A percentile compares a stretch with the other conserved stretches of the same genome.
Conservation (phyloP, 2,329 filamentous ascomycete genomes). For the Xylariaceae sp. region DNA sequence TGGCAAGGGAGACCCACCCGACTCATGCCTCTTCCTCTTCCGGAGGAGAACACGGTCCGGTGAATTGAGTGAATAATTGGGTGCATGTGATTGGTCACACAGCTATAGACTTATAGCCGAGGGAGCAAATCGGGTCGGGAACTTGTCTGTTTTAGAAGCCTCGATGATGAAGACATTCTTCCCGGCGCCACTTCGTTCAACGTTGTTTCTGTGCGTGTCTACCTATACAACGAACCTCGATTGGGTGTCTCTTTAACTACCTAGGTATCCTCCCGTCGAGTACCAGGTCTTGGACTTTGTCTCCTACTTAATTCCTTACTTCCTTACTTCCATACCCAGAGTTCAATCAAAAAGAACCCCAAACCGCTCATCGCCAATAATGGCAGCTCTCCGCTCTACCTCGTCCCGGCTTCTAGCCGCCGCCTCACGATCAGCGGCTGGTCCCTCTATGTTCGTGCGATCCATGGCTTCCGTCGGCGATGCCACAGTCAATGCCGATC, state of each 20-base stretch:
- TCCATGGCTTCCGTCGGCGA: constrained; percentile 64
- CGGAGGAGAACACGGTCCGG: constrained; percentile 33
- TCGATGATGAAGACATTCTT: constrained; percentile 41
- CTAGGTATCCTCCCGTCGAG: background rate
- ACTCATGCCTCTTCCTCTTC: constrained; percentile 1
- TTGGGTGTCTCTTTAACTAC: constrained; percentile 20
- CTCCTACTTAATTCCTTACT: constrained; percentile 1
- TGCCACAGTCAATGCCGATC: constrained; percentile 67
- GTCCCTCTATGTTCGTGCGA: constrained; percentile 54
- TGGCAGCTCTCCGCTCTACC: constrained; percentile 68
- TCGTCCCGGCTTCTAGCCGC: constrained; percentile 59
- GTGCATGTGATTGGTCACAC: constrained; percentile 37
- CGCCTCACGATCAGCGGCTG: constrained; percentile 48
- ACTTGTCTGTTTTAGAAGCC: constrained; percentile 22
- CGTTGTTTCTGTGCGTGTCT: constrained; percentile 4
- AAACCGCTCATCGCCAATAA: constrained; percentile 44
- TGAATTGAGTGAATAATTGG: constrained; percentile 42
- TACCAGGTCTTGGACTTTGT: background rate
- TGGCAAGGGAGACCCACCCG: background rate
- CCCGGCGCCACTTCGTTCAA: constrained; percentile 32
- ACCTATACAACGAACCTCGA: constrained; percentile 16
- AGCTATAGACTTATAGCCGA: constrained; percentile 37
- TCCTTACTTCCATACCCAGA: background rate
- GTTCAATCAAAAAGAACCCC: background rate
- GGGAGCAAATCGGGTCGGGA: constrained; percentile 39